phyloP scores from a whole-genome alignment of 2,329 filamentous ascomycete species.

The Cryphonectria nitschkei region DNA sequence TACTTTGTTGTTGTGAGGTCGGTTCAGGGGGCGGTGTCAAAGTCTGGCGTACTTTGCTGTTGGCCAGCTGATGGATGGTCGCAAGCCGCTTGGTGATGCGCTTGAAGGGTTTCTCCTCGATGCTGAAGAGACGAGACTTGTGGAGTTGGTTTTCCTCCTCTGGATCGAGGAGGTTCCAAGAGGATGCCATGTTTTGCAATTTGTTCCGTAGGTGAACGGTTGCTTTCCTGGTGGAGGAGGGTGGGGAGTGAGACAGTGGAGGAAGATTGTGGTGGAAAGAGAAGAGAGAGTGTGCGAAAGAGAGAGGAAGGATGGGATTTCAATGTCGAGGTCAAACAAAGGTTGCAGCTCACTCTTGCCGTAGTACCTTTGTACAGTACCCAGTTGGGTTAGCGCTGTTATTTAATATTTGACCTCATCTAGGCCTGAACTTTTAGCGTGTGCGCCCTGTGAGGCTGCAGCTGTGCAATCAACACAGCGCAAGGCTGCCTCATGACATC shows the following conservation, averaged over 20 bases:
- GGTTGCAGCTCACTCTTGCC: not conserved
- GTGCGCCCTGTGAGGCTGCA: not conserved
- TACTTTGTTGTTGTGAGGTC: conserved; percentile 16
- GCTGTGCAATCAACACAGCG: not conserved
- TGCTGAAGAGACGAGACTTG: conserved; percentile 81
- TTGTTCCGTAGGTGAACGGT: not conserved
- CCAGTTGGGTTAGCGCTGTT: not conserved
- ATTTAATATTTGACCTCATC: not conserved
- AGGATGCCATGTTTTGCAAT: conserved; percentile 41
- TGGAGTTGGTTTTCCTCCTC: conserved; percentile 83
- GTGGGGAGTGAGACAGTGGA: not conserved
- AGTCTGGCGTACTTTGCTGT: conserved; percentile 53
- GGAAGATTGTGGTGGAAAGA: not conserved
- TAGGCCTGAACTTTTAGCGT: not conserved
- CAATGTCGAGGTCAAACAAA: not conserved
- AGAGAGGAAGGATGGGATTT: not conserved
- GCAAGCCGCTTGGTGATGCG: conserved; percentile 83
- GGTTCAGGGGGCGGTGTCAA: conserved; percentile 69
- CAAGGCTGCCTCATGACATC: not conserved
- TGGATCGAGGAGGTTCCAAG: conserved; percentile 72
- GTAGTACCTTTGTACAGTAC: not conserved
- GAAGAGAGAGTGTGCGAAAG: too few relatives aligned
- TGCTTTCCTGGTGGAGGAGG: not conserved
- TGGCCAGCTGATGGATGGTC: conserved; percentile 66
- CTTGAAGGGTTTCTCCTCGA: conserved; percentile 92